Conservation (phyloP, 2,329 filamentous ascomycete species). For the Paraconiothyrium sp. region DNA sequence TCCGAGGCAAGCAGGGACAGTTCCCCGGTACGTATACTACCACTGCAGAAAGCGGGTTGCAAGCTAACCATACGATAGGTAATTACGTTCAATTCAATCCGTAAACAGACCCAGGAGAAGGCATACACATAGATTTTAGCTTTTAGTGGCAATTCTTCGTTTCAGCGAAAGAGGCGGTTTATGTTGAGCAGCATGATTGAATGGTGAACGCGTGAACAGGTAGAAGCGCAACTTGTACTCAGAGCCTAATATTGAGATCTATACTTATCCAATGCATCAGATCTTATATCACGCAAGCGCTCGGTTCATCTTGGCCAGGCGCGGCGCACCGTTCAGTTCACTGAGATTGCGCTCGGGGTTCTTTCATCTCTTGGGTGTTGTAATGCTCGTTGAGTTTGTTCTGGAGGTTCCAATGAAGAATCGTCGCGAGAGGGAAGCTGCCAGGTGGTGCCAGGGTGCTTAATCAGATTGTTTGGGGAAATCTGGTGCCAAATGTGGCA, state of each 20-base stretch:
- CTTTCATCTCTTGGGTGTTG: too few relatives aligned
- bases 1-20: constrained; percentile 83
- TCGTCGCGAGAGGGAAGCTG: too few relatives aligned
- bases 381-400: too few relatives aligned
- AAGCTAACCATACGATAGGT: not conserved
- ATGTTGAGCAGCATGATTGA: not conserved
- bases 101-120: not conserved
- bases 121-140: constrained; percentile 3
- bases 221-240: not conserved
- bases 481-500: too few relatives aligned
- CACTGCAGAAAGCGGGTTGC: not conserved
- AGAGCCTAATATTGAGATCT: not conserved
- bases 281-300: too few relatives aligned
- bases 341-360: too few relatives aligned
- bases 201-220: too few relatives aligned
- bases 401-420: too few relatives aligned
- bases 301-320: too few relatives aligned
- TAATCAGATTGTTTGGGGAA: too few relatives aligned
- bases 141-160: not conserved
- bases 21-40: constrained; percentile 81
- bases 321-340: too few relatives aligned
- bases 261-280: not conserved
- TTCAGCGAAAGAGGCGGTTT: not conserved
- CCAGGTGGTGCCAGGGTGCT: too few relatives aligned
- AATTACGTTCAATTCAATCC: constrained; percentile 5